Conservation (phyloP, 1,139 yeast species). For the Blastobotrys arbuscula region DNA sequence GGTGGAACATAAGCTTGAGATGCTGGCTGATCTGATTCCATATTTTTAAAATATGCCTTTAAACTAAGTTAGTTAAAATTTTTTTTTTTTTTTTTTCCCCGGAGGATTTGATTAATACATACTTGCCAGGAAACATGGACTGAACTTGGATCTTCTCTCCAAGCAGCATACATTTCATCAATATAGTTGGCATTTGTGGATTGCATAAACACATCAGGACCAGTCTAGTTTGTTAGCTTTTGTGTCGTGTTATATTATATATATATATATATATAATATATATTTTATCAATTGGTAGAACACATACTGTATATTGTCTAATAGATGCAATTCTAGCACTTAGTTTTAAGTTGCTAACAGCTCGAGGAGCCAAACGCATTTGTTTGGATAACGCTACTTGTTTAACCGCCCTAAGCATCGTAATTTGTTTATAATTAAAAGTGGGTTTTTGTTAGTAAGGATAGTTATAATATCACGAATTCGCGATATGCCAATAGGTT, state of each 20-base stretch:
- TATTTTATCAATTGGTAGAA: not conserved
- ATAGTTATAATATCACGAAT: not conserved
- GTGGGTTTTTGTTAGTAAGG: not conserved
- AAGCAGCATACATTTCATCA: constrained; percentile 96
- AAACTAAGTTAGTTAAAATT: not conserved
- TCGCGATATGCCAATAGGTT: not conserved
- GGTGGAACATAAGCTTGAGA: constrained; percentile 82
- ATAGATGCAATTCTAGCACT: not conserved
- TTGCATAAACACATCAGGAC: constrained; percentile 67
- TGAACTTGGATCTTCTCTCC: constrained; percentile 83
- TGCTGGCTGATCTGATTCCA: constrained; percentile 63
- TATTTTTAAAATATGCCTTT: constrained; percentile 75
- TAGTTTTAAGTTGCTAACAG: not conserved
- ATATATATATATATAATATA: too few species aligned
- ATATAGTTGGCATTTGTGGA: constrained; percentile 86
- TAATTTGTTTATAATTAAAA: not conserved
- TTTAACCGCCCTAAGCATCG: constrained; percentile 6
- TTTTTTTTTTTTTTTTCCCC: not conserved
- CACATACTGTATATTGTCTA: constrained; percentile 8
- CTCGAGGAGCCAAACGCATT: not conserved
- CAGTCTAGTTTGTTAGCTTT: constrained; percentile 6
- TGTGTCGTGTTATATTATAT: not conserved
- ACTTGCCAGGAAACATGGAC: constrained; percentile 92
- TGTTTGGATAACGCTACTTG: constrained; percentile 1
- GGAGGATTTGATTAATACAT: too few species aligned